phyloP scores from a whole-genome alignment of 2,329 filamentous ascomycete species.

The Chrysosporium queenslandicum region DNA sequence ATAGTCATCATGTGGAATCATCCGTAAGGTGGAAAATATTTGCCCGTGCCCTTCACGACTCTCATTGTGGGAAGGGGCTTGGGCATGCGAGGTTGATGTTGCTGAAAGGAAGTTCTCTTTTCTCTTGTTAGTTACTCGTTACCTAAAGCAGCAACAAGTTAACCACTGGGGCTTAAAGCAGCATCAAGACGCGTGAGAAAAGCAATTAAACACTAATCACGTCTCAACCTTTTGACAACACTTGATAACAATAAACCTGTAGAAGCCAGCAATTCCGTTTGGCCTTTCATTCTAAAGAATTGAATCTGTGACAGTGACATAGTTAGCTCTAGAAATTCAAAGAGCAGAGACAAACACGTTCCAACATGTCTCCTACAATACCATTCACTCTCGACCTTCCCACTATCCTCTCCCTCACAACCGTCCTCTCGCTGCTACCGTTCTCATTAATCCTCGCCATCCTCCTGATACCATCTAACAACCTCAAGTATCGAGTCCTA shows the following conservation, averaged over 20 bases:
- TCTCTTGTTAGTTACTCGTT: too few species aligned
- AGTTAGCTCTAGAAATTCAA: not conserved
- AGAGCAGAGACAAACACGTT: not conserved
- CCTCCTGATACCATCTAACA: conserved; percentile 43
- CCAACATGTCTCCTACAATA: conserved; percentile 11
- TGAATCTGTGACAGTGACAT: not conserved
- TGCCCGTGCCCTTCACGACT: too few species aligned
- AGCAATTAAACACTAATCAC: not conserved
- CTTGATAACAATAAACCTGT: too few species aligned
- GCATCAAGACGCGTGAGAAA: not conserved
- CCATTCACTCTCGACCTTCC: conserved; percentile 17
- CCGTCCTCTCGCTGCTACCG: conserved; percentile 46
- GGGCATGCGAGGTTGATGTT: too few species aligned
- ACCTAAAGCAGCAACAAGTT: not conserved
- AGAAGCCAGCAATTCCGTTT: not conserved
- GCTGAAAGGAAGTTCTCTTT: too few species aligned
- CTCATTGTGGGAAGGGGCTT: too few species aligned
- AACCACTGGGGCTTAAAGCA: too few species aligned
- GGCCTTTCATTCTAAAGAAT: not conserved
- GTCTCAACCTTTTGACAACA: too few species aligned
- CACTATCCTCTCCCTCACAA: conserved; percentile 47
- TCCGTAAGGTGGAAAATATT: too few species aligned
- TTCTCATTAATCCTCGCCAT: conserved; percentile 43
- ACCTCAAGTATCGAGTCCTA: conserved; percentile 57
- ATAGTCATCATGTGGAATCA: too few species aligned